These are phyloP conservation scores for Drosera spatulata DNA, from an alignment of 179 eudicot genomes.

Conservation along the genomic window DNA sequence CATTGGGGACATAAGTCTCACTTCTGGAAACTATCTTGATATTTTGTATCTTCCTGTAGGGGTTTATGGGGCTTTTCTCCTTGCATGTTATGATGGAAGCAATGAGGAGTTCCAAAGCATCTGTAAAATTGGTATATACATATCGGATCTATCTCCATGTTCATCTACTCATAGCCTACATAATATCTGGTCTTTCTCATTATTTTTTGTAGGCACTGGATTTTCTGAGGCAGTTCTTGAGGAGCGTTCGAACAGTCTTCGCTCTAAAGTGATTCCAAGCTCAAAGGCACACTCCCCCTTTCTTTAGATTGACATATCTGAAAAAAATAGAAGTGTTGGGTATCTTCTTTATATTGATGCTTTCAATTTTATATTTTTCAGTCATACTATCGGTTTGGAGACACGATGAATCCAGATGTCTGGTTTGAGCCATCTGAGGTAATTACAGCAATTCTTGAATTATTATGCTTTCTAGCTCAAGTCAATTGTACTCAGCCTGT, in stretches of 20 bases:
- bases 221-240: slow-evolving; percentile 76
- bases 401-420: slow-evolving; percentile 66
- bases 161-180: slow-evolving; percentile 3
- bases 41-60: slow-evolving; percentile 30
- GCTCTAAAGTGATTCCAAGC: slow-evolving; percentile 67
- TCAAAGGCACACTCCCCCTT: slow-evolving; percentile 49
- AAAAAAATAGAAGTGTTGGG: background rate
- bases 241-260: slow-evolving; percentile 79
- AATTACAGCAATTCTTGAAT: slow-evolving; percentile 8
- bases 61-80: slow-evolving; percentile 95
- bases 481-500: background rate
- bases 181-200: slow-evolving; percentile 14
- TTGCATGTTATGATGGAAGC: slow-evolving; percentile 83
- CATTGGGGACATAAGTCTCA: background rate
- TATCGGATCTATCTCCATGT: background rate
- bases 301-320: background rate
- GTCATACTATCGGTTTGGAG: slow-evolving; percentile 75
- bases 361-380: slow-evolving; percentile 19
- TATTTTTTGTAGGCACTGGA: slow-evolving; percentile 62
- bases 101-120: slow-evolving; percentile 94
- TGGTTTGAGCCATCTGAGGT: slow-evolving; percentile 95
- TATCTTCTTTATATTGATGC: background rate
- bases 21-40: background rate
- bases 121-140: slow-evolving; percentile 75
- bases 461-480: slow-evolving; percentile 1